Conservation (phyloP, 805 yeast species). For the Candida sphagnicola region DNA sequence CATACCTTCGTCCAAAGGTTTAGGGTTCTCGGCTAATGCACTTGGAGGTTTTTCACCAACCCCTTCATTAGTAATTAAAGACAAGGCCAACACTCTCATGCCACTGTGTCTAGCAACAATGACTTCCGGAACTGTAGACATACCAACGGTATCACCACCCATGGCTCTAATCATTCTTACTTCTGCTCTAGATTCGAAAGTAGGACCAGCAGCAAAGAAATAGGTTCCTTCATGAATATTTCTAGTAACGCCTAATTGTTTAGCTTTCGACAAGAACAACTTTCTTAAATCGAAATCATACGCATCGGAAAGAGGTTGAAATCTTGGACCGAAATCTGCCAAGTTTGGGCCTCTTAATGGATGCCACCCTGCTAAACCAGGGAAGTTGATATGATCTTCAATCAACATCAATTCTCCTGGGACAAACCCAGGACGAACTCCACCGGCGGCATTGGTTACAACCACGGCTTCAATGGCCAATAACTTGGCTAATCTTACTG, state of each 20-base stretch:
- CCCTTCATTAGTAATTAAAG: slow-evolving; percentile 82
- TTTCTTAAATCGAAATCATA: slow-evolving; percentile 73
- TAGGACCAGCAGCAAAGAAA: slow-evolving; percentile 85
- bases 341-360: slow-evolving; percentile 87
- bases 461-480: slow-evolving; percentile 62
- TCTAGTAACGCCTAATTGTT: slow-evolving; percentile 48
- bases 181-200: slow-evolving; percentile 91
- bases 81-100: slow-evolving; percentile 75
- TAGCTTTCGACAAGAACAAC: slow-evolving; percentile 52
- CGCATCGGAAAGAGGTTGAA: slow-evolving; percentile 85
- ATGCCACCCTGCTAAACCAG: slow-evolving; percentile 86
- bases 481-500: slow-evolving; percentile 68
- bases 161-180: slow-evolving; percentile 62
- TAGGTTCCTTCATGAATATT: slow-evolving; percentile 83
- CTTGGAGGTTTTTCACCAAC: slow-evolving; percentile 67
- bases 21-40: slow-evolving; percentile 53
- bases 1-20: slow-evolving; percentile 61
- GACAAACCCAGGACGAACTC: slow-evolving; percentile 57
- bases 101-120: slow-evolving; percentile 89
- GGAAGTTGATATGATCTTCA: slow-evolving; percentile 83
- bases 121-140: slow-evolving; percentile 98
- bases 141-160: slow-evolving; percentile 95
- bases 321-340: slow-evolving; percentile 77
- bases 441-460: slow-evolving; percentile 98
- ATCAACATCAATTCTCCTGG: slow-evolving; percentile 93